phyloP scores from a whole-genome alignment of 23 red algal species.

The Chondrus crispus region DNA sequence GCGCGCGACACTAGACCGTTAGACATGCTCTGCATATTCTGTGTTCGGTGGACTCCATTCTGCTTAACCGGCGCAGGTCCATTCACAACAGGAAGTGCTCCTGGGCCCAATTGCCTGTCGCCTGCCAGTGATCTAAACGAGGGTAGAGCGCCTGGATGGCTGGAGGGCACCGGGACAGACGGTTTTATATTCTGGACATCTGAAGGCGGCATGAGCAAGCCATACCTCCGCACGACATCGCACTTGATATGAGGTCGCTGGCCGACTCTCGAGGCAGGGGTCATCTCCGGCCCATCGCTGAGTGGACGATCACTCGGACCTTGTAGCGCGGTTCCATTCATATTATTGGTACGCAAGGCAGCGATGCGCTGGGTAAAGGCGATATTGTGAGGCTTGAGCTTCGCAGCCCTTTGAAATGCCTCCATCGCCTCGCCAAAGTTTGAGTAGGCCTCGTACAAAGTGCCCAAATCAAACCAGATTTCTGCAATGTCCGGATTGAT shows the following conservation, averaged over 20 bases:
- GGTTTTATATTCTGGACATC: no score
- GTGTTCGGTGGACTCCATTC: no score
- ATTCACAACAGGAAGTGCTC: no score
- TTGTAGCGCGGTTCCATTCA: background rate
- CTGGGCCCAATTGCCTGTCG: no score
- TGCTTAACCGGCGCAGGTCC: no score
- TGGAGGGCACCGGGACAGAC: no score
- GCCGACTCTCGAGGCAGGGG: background rate
- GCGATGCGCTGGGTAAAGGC: background rate
- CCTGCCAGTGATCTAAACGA: no score
- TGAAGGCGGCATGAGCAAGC: no score
- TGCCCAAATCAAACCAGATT: constrained; percentile 74
- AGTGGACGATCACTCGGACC: background rate
- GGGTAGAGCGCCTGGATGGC: no score
- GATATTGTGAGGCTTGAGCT: constrained; percentile 32
- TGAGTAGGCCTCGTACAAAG: constrained; percentile 59
- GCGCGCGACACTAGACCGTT: no score
- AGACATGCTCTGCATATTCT: no score
- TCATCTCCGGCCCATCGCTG: background rate
- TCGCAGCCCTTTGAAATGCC: constrained; percentile 43
- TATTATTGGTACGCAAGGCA: background rate
- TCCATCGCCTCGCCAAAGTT: constrained; percentile 57
- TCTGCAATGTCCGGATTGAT: constrained; percentile 55
- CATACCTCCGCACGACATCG: background rate
- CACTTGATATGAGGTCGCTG: background rate